Evolutionary conservation across 2,329 filamentous ascomycete genomes (phyloP).

Genomic region (Colletotrichum kahawae): DNA sequence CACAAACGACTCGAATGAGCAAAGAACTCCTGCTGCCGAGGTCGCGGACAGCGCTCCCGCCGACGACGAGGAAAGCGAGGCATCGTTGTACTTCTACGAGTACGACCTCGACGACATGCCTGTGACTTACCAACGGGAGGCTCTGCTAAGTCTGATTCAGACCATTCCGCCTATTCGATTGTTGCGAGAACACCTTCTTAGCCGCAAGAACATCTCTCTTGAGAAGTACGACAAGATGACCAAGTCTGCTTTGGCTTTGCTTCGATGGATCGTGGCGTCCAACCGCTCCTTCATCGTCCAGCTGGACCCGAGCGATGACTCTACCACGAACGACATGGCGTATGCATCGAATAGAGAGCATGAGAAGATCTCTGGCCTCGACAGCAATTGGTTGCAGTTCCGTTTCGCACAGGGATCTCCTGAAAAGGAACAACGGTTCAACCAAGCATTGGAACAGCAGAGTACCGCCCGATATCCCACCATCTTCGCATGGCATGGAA

Average conservation of each 20-base stretch:
- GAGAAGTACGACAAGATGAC: conserved; percentile 60
- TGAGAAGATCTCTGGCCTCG: conserved; percentile 67
- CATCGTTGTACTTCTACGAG: conserved; percentile 48
- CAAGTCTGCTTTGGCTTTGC: conserved; percentile 67
- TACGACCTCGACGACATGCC: conserved; percentile 62
- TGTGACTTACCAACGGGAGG: conserved; percentile 49
- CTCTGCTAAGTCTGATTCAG: conserved; percentile 58
- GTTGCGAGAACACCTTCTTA: conserved; percentile 57
- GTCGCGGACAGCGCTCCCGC: neutral
- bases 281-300: conserved; percentile 88
- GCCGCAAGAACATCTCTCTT: conserved; percentile 43
- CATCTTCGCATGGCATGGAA: conserved; percentile 89
- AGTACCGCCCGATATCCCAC: conserved; percentile 60
- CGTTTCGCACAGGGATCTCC: conserved; percentile 87
- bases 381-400: conserved; percentile 74
- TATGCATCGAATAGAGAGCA: conserved; percentile 28
- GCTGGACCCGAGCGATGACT: conserved; percentile 53
- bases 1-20: neutral
- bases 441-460: conserved; percentile 61
- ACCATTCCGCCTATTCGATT: conserved; percentile 65
- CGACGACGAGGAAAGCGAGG: conserved; percentile 1
- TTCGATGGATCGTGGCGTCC: conserved; percentile 89
- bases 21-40: neutral
- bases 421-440: conserved; percentile 82
- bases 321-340: neutral